A percentile compares a stretch with the other conserved stretches of the same genome.
Evolutionary conservation across 805 yeast species (phyloP).

Genomic region (Wickerhamiella azymoides): DNA sequence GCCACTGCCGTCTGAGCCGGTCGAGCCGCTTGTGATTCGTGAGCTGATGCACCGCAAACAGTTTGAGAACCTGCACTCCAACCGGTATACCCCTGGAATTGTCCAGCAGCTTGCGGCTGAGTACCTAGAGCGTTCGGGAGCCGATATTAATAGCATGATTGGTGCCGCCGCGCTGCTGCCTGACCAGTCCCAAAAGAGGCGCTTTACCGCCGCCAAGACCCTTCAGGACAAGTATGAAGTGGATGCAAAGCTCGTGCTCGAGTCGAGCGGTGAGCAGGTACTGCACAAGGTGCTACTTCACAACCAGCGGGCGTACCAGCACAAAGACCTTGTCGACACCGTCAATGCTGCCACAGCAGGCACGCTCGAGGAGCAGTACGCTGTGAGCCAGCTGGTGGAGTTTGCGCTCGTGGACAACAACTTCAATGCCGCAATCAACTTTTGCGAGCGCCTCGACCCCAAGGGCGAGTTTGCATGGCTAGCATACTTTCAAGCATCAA

Average conservation of each 20-base stretch:
- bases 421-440: conserved; percentile 42
- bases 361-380: conserved; percentile 1
- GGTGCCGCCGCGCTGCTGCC: neutral
- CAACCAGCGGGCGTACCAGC: conserved; percentile 22
- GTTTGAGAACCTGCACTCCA: neutral
- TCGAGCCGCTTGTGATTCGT: neutral
- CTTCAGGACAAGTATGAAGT: conserved; percentile 9
- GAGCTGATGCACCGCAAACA: neutral
- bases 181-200: neutral
- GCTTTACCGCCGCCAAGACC: neutral
- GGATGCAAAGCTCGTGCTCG: conserved; percentile 10
- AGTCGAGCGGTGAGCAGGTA: conserved; percentile 18
- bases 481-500: conserved; percentile 61
- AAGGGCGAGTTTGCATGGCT: conserved; percentile 40
- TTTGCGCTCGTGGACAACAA: conserved; percentile 50
- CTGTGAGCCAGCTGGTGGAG: conserved; percentile 38
- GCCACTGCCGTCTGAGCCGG: neutral
- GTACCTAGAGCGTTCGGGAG: neutral
- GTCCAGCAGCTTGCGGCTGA: neutral
- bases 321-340: conserved; percentile 15
- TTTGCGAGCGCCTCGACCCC: conserved; percentile 18
- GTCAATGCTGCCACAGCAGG: conserved; percentile 7
- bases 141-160: neutral
- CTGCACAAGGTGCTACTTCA: conserved; percentile 22
- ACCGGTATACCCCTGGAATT: neutral